Base-by-base conservation (phyloP, 345 rosid genomes). In the Adansonia digitata region DNA sequence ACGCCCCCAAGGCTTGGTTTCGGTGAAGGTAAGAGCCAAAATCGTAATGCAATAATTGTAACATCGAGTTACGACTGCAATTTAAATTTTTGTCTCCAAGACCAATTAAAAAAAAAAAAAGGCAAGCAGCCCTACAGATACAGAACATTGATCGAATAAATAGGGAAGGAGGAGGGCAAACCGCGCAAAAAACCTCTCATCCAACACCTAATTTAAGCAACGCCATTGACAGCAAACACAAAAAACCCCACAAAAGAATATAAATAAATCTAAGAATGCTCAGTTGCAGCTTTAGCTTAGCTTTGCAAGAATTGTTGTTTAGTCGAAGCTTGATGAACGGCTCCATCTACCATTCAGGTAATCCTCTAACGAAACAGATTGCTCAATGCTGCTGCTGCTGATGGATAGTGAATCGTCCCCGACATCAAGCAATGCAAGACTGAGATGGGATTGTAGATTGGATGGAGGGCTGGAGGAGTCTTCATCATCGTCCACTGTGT, bases 281-380 rank as follows among this genome's bases (percentile, higher is more conserved):
- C 27, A 57, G n/a, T 13, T 60, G 71, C 53, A 40, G 24, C 77
- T n/a, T 65, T 17, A 49, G 43, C 72, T 57, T n/a, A n/a, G n/a
- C n/a, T n/a, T 53, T 55, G 53, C 24, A 9, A 55, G 46, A 51
- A 3, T 13, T 69, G 18, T 46, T 3, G 80, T n/a, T 80, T 75
- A 92, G 86, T 94, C 98, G 10, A 94, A 90, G 89, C 97, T 94
- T 5, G 97, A 90, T 14, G 95, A 88, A 60, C 94, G 90, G 84
- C 97, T 94, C 84, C 97, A 91, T 81, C 98, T 85, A 73, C 97
- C 98, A 81, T 84, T 86, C 24, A 95, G 81, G 80, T 95, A 95
- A 77, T 91, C 97, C 80, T 93, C 99, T 52, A 91, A 68, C 17
- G 95, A 88, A 48, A 94, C 71, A 11, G 85, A 74, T 67, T 87